Evolutionary conservation across 805 yeast species (phyloP), one percentile per base, ranked within the genome.

Genomic region (Phaffomyces opuntiae): DNA sequence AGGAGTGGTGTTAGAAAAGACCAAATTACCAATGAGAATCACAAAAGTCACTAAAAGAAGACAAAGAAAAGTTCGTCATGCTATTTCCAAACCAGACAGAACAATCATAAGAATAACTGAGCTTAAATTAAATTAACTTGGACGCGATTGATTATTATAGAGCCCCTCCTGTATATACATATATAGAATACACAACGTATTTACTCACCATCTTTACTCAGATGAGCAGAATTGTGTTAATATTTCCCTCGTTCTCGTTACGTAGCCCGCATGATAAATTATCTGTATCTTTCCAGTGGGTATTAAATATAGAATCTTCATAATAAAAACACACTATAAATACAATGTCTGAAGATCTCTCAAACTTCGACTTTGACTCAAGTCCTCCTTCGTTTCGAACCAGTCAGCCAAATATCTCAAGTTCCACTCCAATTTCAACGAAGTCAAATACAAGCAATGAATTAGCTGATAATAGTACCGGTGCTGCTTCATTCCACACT

Each of bases 1-100:
- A 53, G 97, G 89, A 19, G 77, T 78, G n/a, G 87, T 90, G 37
- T 63, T 83, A n/a, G 96, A 89, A 60, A 85, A 86, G 69, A 84
- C 96, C 3, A 80, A 85, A 54, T 82, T 84, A 52, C 88, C 88
- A 47, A 79, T 82, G 71, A 78, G 81, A 55, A 72, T 81, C 31
- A 80, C 78, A 59, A 87, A 82, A 60, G 78, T 78, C 49, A 83
- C 95, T 27, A 84, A 87, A 62, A 77, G 91, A 66, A 81, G 96
- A 70, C 72, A 82, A 53, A 82, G 89, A 74, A 82, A 83, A 71
- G 71, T 77, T 50, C 74, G 84, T 63, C 76, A 87, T 68, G 72
- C 81, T 7, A 68, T 71, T 26, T 75, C 76, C 39, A 81, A 89
- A 66, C 87, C 83, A 48, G 80, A 75, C 56, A 75, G 85, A 57